Conservation (phyloP, 2,329 filamentous ascomycete genomes). For the Sporothrix variecibatus region DNA sequence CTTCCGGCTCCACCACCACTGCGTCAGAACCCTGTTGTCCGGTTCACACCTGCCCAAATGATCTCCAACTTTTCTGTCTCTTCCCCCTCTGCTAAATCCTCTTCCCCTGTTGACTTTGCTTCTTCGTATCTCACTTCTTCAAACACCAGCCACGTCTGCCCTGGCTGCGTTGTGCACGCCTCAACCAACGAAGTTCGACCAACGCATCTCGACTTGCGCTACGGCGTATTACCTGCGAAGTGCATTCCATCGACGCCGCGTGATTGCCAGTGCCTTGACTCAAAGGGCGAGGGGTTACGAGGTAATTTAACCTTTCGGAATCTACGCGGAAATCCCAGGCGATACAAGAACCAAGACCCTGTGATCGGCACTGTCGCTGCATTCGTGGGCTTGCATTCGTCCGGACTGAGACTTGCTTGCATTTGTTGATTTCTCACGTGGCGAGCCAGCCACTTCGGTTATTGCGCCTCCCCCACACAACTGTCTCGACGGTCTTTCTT, state of each 20-base stretch:
- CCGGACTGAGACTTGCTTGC: background rate
- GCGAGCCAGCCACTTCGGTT: background rate
- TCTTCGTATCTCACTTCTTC: background rate
- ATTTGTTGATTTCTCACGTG: constrained; percentile 16
- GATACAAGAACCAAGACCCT: background rate
- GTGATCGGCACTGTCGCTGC: constrained; percentile 10
- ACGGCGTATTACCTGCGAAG: background rate
- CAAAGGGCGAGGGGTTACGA: background rate
- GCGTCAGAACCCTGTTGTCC: background rate
- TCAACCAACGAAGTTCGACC: background rate
- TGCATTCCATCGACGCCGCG: background rate
- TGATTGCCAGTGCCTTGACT: background rate
- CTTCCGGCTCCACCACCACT: constrained; percentile 7
- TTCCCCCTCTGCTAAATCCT: background rate
- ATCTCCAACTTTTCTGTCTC: constrained; percentile 3
- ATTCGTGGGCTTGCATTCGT: constrained; percentile 7
- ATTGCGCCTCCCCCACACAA: background rate
- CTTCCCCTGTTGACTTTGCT: background rate
- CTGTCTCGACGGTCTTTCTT: background rate
- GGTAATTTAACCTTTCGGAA: constrained; percentile 1
- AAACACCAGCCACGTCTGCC: constrained; percentile 9
- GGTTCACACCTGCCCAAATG: background rate
- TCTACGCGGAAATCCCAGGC: background rate
- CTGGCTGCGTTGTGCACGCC: constrained; percentile 10
- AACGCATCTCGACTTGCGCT: background rate